Evolutionary conservation across 805 yeast species (phyloP).

Genomic region (Pichia gijzeniarum): DNA sequence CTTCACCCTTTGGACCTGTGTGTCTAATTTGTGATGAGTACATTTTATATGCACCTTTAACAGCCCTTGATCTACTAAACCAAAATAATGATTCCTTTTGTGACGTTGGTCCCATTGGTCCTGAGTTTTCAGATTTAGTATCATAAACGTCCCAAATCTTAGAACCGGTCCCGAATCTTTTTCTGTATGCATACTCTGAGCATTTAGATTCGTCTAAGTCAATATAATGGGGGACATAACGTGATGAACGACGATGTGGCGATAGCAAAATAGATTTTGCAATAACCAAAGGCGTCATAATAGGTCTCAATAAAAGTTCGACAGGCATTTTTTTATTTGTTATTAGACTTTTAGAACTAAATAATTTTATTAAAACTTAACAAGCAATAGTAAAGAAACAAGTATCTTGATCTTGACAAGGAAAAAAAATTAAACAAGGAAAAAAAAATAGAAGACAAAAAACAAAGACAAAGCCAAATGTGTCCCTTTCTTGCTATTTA

Average conservation of each 20-base stretch:
- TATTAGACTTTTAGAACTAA: no score
- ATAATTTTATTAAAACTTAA: no score
- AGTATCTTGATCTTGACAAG: no score
- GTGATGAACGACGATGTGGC: slow-evolving; percentile 50
- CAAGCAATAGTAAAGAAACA: no score
- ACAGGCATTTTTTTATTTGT: slow-evolving; percentile 54
- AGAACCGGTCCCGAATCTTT: slow-evolving; percentile 58
- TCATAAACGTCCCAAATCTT: slow-evolving; percentile 50
- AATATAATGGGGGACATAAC: slow-evolving; percentile 48
- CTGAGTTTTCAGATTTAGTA: slow-evolving; percentile 32
- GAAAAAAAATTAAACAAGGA: no score
- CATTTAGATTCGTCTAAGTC: slow-evolving; percentile 34
- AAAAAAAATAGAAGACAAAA: no score
- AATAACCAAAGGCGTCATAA: slow-evolving; percentile 52
- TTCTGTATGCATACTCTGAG: slow-evolving; percentile 42
- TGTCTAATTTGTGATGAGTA: slow-evolving; percentile 35
- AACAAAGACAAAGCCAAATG: no score
- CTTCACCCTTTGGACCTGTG: slow-evolving; percentile 43
- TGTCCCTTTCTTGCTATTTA: no score
- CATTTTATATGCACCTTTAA: slow-evolving; percentile 60
- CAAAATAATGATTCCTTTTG: slow-evolving; percentile 43
- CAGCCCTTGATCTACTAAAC: slow-evolving; percentile 58
- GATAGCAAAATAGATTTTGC: slow-evolving; percentile 50
- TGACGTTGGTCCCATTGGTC: slow-evolving; percentile 36
- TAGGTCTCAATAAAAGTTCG: slow-evolving; percentile 49